phyloP scores from a whole-genome alignment of 768 basidiomycete genomes.

The Trametes coccinea region DNA sequence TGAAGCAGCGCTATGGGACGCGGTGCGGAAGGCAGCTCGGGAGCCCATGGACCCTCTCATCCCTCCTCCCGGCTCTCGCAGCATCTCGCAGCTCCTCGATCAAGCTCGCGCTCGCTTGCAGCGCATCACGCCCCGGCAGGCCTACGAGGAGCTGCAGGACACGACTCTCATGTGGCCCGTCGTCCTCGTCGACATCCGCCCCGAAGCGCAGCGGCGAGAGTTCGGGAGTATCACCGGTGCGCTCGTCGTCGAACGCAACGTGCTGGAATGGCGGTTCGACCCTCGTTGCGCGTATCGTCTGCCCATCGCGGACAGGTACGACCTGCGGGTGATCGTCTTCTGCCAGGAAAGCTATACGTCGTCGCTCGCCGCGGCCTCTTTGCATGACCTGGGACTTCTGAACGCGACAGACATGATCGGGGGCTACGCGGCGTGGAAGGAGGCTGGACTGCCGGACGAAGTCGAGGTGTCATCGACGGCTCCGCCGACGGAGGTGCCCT shows the following conservation, averaged over 20 bases:
- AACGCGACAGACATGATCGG: conserved; percentile 80
- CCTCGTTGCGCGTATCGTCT: conserved; percentile 58
- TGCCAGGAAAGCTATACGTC: conserved; percentile 75
- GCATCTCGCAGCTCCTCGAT: conserved; percentile 57
- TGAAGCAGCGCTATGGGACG: conserved; percentile 67
- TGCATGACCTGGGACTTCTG: conserved; percentile 69
- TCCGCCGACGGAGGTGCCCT: conserved; percentile 10
- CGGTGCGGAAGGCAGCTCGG: conserved; percentile 61
- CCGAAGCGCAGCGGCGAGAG: conserved; percentile 55
- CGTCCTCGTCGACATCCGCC: conserved; percentile 77
- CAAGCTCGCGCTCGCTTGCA: conserved; percentile 64
- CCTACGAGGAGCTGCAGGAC: conserved; percentile 57
- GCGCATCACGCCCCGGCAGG: conserved; percentile 59
- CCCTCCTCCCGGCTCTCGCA: conserved; percentile 65
- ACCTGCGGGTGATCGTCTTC: conserved; percentile 71
- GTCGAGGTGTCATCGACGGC: conserved; percentile 19
- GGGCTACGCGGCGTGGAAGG: conserved; percentile 72
- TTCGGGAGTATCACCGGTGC: conserved; percentile 66
- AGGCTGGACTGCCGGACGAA: conserved; percentile 57
- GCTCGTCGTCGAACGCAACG: conserved; percentile 73
- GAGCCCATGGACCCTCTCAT: conserved; percentile 58
- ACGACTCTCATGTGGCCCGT: conserved; percentile 55
- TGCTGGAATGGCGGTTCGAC: conserved; percentile 81
- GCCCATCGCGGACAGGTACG: conserved; percentile 71
- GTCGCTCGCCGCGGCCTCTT: conserved; percentile 67